Percentiles rank a stretch among this genome's conserved stretches.
Evolutionary conservation across 2,329 filamentous ascomycete species (phyloP).

Genomic region (Alternaria novae-zelandiae): DNA sequence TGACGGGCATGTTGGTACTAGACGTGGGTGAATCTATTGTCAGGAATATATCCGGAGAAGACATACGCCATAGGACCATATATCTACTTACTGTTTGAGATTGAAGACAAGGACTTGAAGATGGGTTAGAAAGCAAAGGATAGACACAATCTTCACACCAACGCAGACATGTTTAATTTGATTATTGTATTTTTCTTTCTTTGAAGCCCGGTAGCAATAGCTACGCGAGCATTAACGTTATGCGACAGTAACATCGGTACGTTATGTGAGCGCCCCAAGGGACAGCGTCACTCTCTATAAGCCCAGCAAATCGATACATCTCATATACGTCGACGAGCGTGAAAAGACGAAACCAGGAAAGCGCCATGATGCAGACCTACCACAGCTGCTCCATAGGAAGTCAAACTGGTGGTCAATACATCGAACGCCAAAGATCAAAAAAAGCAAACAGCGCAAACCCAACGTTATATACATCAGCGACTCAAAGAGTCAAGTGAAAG

Average conservation of each 20-base stretch:
- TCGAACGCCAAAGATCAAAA: constrained; percentile 11
- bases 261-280: background rate
- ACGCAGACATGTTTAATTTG: background rate
- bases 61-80: background rate
- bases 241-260: background rate
- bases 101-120: background rate
- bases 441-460: background rate
- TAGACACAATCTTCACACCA: background rate
- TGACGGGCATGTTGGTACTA: background rate
- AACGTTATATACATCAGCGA: constrained; percentile 17
- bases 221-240: background rate
- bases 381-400: constrained; percentile 22
- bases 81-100: background rate
- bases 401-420: constrained; percentile 32
- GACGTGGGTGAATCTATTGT: background rate
- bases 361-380: constrained; percentile 31
- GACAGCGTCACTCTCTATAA: background rate
- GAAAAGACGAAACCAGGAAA: background rate
- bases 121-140: fast-evolving
- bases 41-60: fast-evolving
- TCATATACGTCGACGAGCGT: background rate
- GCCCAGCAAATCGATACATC: background rate
- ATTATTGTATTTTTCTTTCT: background rate
- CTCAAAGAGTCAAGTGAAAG: background rate
- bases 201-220: background rate